phyloP scores from a whole-genome alignment of 1,284 basidiomycete genomes.

The Fomes fomentarius region DNA sequence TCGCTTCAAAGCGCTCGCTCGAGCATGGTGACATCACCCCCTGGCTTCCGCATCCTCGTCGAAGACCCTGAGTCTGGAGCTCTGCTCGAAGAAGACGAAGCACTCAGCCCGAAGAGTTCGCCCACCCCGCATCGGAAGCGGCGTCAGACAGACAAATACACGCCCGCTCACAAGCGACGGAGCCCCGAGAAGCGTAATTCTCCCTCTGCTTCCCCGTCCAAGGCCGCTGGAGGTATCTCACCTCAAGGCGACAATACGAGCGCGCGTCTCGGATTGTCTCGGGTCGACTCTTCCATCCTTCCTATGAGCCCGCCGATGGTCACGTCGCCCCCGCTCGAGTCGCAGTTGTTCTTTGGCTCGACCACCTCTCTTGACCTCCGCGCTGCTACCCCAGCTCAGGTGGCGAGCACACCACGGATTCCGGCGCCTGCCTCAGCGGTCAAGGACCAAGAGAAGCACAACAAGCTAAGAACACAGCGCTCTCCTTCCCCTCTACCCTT shows the following conservation, averaged over 20 bases:
- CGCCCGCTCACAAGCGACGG: conserved; percentile 32
- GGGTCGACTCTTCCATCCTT: conserved; percentile 34
- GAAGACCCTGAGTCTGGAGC: conserved; percentile 33
- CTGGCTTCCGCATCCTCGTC: conserved; percentile 39
- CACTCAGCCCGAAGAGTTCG: conserved; percentile 14
- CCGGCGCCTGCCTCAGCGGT: not conserved
- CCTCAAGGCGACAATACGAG: too few species aligned
- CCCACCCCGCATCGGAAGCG: conserved; percentile 26
- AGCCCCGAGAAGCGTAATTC: conserved; percentile 21
- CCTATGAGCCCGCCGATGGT: conserved; percentile 37
- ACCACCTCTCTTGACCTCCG: conserved; percentile 20
- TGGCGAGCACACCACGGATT: not conserved
- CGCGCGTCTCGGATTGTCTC: not conserved
- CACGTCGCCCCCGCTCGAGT: conserved; percentile 38
- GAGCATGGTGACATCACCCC: conserved; percentile 10
- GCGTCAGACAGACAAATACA: conserved; percentile 31
- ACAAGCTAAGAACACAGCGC: conserved; percentile 28
- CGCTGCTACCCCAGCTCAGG: not conserved
- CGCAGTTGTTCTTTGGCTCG: conserved; percentile 36
- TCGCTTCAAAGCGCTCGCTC: conserved; percentile 12
- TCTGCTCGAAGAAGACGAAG: conserved; percentile 9
- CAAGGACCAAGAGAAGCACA: conserved; percentile 7
- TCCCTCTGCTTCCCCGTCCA: conserved; percentile 18
- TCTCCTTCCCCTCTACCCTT: conserved; percentile 30
- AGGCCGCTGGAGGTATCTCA: too few species aligned